Evolutionary conservation across 2,329 filamentous ascomycete species (phyloP).

Genomic region (Clonostachys sp.): DNA sequence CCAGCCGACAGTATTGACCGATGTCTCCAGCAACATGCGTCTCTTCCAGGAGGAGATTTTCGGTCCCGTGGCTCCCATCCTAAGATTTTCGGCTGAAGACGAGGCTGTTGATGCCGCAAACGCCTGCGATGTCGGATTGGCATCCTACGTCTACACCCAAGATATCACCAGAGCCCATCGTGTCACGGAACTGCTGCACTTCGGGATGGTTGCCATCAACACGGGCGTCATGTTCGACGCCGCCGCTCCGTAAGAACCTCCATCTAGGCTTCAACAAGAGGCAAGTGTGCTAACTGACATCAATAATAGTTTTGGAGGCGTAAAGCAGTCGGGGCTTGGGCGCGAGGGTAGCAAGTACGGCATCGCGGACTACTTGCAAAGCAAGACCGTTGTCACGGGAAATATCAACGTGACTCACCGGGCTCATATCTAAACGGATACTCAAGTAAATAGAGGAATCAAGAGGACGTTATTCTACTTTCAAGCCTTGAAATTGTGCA

Average conservation of each 20-base stretch:
- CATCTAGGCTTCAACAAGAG: constrained; percentile 5
- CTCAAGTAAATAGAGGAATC: too few relatives aligned
- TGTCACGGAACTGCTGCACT: constrained; percentile 48
- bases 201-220: constrained; percentile 64
- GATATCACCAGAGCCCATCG: constrained; percentile 31
- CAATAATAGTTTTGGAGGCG: constrained; percentile 32
- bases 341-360: constrained; percentile 40
- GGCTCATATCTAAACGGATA: neutral
- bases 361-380: constrained; percentile 40
- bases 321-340: constrained; percentile 32
- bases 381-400: constrained; percentile 50
- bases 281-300: constrained; percentile 10
- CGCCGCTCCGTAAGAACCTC: constrained; percentile 14
- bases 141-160: constrained; percentile 67
- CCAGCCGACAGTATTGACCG: constrained; percentile 64
- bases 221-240: constrained; percentile 38
- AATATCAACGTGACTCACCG: constrained; percentile 28
- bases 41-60: constrained; percentile 70
- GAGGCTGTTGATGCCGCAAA: constrained; percentile 69
- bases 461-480: too few relatives aligned
- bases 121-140: constrained; percentile 66
- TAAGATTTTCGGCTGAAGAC: constrained; percentile 66
- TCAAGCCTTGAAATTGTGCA: too few relatives aligned
- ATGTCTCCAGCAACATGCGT: constrained; percentile 63
- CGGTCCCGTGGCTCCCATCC: constrained; percentile 67